Conservation (phyloP, 129 eudicot genomes). For the Flaveria bidentis region DNA sequence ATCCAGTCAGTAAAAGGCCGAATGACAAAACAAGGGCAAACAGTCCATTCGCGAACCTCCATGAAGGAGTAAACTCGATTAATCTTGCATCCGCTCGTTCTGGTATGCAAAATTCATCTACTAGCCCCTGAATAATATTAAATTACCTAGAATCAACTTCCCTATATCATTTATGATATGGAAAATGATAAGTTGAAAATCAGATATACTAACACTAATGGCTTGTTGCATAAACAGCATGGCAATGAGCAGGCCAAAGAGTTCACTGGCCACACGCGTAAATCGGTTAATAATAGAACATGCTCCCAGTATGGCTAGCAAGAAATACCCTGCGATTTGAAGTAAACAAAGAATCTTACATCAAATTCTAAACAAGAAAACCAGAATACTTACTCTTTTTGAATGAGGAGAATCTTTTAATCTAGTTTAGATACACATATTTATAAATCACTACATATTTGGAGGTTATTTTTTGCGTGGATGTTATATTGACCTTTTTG, state of each 20-base stretch:
- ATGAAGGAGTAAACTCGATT: slow-evolving; percentile 61
- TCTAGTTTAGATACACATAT: not conserved
- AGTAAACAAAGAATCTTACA: not conserved
- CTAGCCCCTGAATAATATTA: slow-evolving; percentile 61
- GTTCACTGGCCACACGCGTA: slow-evolving; percentile 95
- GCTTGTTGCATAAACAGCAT: slow-evolving; percentile 99
- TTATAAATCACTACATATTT: not conserved
- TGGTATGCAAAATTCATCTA: slow-evolving; percentile 85
- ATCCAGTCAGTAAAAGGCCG: slow-evolving; percentile 85
- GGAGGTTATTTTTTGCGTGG: not conserved
- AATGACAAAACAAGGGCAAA: slow-evolving; percentile 93
- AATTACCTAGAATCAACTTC: not conserved
- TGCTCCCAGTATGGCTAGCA: slow-evolving; percentile 90
- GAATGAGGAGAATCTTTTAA: not conserved
- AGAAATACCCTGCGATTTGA: slow-evolving; percentile 70
- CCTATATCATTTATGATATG: not conserved
- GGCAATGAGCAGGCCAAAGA: slow-evolving; percentile 88
- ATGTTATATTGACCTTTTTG: not conserved
- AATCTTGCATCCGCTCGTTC: slow-evolving; percentile 51
- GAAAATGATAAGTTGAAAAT: not conserved
- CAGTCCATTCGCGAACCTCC: slow-evolving; percentile 98
- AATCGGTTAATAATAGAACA: slow-evolving; percentile 92
- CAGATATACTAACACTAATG: slow-evolving; percentile 52
- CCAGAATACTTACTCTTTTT: not conserved
- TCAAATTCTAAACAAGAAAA: not conserved